These are phyloP conservation scores for Amanita fuliginea DNA, from an alignment of 768 basidiomycete species.

Conservation along the genomic window DNA sequence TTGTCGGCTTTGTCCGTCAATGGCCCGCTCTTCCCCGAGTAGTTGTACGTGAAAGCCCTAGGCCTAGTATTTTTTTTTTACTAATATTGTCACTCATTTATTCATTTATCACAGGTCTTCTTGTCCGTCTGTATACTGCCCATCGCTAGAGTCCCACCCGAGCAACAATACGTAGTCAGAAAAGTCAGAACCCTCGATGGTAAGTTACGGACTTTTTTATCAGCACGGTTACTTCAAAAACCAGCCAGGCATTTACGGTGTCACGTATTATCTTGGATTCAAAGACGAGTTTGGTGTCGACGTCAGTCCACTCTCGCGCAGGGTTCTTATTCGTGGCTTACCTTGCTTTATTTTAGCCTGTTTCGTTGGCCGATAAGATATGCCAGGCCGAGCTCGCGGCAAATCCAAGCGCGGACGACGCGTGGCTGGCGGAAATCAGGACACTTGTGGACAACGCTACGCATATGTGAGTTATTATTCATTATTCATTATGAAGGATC, in stretches of 20 bases:
- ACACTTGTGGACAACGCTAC: conserved; percentile 30
- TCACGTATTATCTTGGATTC: conserved; percentile 50
- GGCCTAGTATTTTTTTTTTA: background rate
- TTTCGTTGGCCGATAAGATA: conserved; percentile 39
- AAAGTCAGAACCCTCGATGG: conserved; percentile 49
- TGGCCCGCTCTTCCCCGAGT: conserved; percentile 62
- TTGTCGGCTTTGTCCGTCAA: conserved; percentile 51
- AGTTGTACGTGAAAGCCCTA: conserved; percentile 32
- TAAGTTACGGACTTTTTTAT: conserved; percentile 6
- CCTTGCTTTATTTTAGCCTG: conserved; percentile 15
- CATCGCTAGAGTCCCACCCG: conserved; percentile 32
- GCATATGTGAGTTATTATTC: conserved; percentile 48
- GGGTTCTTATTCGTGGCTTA: background rate
- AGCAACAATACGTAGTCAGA: conserved; percentile 43
- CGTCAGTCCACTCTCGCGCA: too few species aligned
- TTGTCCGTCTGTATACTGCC: conserved; percentile 48
- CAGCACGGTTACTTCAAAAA: background rate
- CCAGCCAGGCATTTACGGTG: conserved; percentile 44
- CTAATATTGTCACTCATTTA: too few species aligned
- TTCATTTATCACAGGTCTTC: conserved; percentile 39
- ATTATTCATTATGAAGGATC: too few species aligned
- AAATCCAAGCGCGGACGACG: conserved; percentile 21
- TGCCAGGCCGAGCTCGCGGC: conserved; percentile 33
- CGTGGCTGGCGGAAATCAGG: conserved; percentile 29
- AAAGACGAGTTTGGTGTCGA: conserved; percentile 46